phyloP scores from a whole-genome alignment of 148 eudicot genomes.

The Rhododendron simsii region DNA sequence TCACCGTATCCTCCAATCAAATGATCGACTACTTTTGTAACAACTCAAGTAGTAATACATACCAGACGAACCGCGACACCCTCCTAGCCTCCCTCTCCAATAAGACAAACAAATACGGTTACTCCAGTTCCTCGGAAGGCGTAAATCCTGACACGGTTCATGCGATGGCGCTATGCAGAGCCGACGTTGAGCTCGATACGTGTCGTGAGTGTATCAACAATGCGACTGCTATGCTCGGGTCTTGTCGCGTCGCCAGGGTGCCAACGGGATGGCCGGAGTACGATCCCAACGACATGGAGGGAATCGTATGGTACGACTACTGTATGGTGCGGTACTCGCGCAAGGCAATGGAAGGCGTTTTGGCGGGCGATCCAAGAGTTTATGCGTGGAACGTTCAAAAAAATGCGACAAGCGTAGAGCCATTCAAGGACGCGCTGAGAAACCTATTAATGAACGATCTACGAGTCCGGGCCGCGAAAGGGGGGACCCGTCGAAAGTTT shows the following conservation, averaged over 20 bases:
- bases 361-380: no score
- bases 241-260: slow-evolving; percentile 10
- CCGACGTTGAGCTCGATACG: background rate
- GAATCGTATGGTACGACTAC: no score
- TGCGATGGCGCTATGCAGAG: slow-evolving; percentile 37
- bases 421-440: no score
- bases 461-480: no score
- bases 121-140: slow-evolving; percentile 29
- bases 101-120: slow-evolving; percentile 30
- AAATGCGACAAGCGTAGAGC: no score
- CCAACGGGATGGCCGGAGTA: slow-evolving; percentile 15
- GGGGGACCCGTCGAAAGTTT: no score
- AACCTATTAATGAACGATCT: no score
- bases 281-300: no score
- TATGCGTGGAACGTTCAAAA: no score
- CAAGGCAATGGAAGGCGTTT: no score
- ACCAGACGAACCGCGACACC: slow-evolving; percentile 32
- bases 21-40: background rate
- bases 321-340: no score
- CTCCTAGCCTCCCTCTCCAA: slow-evolving; percentile 35
- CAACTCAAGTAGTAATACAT: slow-evolving; percentile 24
- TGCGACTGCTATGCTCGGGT: slow-evolving; percentile 5
- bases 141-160: slow-evolving; percentile 24
- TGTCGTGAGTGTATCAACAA: slow-evolving; percentile 19
- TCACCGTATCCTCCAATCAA: background rate